Evolutionary conservation across 306 rosid species (phyloP), one percentile per base, ranked within the genome.

Genomic region (Rosa persica): DNA sequence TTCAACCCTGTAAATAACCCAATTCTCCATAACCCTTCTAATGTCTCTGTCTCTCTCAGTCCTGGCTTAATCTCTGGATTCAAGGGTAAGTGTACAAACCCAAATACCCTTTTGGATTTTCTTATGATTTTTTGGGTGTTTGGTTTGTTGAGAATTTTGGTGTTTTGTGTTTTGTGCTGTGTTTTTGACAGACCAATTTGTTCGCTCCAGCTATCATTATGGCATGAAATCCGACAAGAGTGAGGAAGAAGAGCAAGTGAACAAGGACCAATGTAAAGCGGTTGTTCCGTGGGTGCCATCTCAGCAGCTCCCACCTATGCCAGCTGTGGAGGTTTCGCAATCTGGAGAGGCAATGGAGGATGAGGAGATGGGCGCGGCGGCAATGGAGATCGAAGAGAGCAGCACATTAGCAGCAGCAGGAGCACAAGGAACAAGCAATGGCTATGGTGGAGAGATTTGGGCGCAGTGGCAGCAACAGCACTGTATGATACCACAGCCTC

Each of bases 261-360:
- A 17, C 48, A 36, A 51, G 49, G 55, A 79, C 15, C 68, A 58
- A 38, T 80, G 83, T 74, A 76, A 81, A 70, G 93, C 92, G 27
- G 85, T 93, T 55, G 93, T 93, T 84, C 97, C 91, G 16, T 91
- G 95, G 95, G 84, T 85, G 23, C 90, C 89, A 12, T 82, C 75
- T 1, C 84, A 69, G 15, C 23, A 69, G 15, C 23, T 72, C 30
- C 72, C 74, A 1, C 11, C 38, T 51, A 19, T 46, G 0, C 30
- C 80, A 2, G 34, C 17, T 5, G 47, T 54, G 70, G 42, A 36
- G 54, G 60, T 76, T 5, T 39, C 67, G 1, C 79, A 74, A 42
- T 17, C 60, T 12, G 83, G 83, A 55, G 83, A 86, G 67, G 6
- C 76, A 27, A 89, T 87, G 92, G 94, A 87, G 81, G 87, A 83